A percentile compares a stretch with the other conserved stretches of the same genome.
Evolutionary conservation across 2,329 filamentous ascomycete genomes (phyloP).

Genomic region (Rhinocladiella similis): DNA sequence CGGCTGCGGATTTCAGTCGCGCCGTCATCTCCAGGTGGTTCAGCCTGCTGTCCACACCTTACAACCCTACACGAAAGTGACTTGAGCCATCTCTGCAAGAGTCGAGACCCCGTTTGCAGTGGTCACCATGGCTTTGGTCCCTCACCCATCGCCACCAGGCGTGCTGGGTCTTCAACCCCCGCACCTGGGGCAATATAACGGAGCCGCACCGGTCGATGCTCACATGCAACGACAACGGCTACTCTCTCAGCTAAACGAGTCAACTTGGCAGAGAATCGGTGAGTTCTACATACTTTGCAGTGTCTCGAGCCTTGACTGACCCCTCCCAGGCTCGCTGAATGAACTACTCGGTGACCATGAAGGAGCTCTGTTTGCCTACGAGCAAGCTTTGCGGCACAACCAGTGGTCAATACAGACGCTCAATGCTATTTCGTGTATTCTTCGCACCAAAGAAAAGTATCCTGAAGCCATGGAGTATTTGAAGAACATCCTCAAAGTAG

Average conservation of each 20-base stretch:
- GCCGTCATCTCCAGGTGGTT: no score
- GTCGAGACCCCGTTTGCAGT: not conserved
- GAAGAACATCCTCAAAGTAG: constrained; percentile 85
- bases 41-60: no score
- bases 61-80: no score
- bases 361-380: constrained; percentile 85
- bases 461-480: constrained; percentile 92
- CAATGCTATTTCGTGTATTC: constrained; percentile 89
- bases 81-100: not conserved
- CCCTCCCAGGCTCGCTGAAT: constrained; percentile 69
- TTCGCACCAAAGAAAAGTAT: constrained; percentile 90
- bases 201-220: constrained; percentile 51
- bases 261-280: constrained; percentile 92
- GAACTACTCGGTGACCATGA: constrained; percentile 87
- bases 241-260: constrained; percentile 77
- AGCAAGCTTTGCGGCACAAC: constrained; percentile 85
- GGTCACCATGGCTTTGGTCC: constrained; percentile 19
- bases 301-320: constrained; percentile 2
- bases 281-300: constrained; percentile 40
- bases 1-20: not conserved
- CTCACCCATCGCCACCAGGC: constrained; percentile 25
- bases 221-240: constrained; percentile 54
- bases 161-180: constrained; percentile 23
- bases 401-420: constrained; percentile 85
- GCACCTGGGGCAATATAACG: constrained; percentile 49